Base-by-base conservation (phyloP, 2,329 filamentous ascomycete genomes). In the Trichoderma guizhouense region DNA sequence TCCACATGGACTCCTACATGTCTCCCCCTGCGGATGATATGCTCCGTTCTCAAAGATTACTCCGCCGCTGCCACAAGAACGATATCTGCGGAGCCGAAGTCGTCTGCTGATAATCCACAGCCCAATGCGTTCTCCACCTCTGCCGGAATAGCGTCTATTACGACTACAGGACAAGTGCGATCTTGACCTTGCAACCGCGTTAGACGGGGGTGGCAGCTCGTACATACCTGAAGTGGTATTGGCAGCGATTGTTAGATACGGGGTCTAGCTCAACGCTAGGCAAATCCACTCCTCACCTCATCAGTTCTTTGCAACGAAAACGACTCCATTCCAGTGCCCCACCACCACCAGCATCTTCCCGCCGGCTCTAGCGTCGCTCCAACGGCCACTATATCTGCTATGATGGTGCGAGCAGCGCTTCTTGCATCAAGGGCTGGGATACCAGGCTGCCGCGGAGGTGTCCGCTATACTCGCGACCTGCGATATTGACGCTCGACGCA, bases 41-140 rank as follows among this genome's bases (percentile, higher is more conserved):
- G 68, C 68, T 64, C 68, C 60, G 68, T 71, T 51, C 24, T 57
- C 47, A 71, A 24, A 34, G 24, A 43, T 30, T 61, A 47, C 55
- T 61, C 57, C 21, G 28, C 66, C 36, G 26, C 34, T 43, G 58
- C 36, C 57, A 21, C n/a, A 21, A 36, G 34, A 55, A 62, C 34
- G 53, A 62, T 69, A 69, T 69, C 66, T 51, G 66, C 66, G 57
- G 66, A 60, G 57, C 57, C 24, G 15, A 51, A 62, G 32, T 36
- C 36, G 57, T 69, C 66, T 69, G 66, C 66, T 69, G 66, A 69
- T 43, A 69, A 53, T 61, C 66, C 66, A 60, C 21, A 36, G 55
- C 65, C 43, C 53, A 30, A 51, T 21, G 34, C 58, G 26, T 61
- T 58, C 69, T 34, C 69, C 62, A 64, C 69, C 39, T 61, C 12